Base-by-base conservation (phyloP, 257 asterid species). In the Pogostemon cablin region DNA sequence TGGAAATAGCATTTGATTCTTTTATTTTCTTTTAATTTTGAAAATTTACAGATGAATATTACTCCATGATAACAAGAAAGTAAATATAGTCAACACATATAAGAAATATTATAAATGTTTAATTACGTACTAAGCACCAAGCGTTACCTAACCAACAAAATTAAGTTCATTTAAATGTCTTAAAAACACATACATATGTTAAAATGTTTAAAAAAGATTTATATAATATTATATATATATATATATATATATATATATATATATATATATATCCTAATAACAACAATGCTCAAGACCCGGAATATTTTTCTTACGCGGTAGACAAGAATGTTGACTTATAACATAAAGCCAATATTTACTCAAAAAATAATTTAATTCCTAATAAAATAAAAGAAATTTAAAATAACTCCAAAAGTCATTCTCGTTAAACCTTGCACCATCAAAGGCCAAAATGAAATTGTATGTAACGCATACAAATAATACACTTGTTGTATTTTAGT, bases 281-380 rank as follows among this genome's bases (percentile, higher is more conserved):
- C 32, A 59, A 44, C 63, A 25, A 68, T 71, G 73, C 74, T 72
- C 11, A 77, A 65, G 58, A 42, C 6, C 47, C 53, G 78, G 78
- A 67, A 0, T 61, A 62, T 15, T 60, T 67, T 66, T 44, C 65
- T 47, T 9, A 66, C 43, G 72, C 75, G 80, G 72, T 56, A 62
- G 83, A 79, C 78, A 79, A 5, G 71, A 71, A 37, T 75, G 69
- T 71, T 79, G 83, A 79, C 83, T 79, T 69, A n/a, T 50, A 62
- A 25, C 20, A 40, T 37, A 67, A 55, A 38, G 64, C 53, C 69
- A 6, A 15, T 49, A n/a, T 57, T 56, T 44, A 40, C 57, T 4
- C 9, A 15, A 39, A 49, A 15, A 34, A 1, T 5, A 4, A 42
- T 39, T 68, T 53, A 38, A 67, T 68, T 11, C 54, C 9, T 43